A percentile compares a stretch with the other conserved stretches of the same genome.
Evolutionary conservation across 1,284 basidiomycete genomes (phyloP).

Genomic region (Paramarasmius palmivorus): DNA sequence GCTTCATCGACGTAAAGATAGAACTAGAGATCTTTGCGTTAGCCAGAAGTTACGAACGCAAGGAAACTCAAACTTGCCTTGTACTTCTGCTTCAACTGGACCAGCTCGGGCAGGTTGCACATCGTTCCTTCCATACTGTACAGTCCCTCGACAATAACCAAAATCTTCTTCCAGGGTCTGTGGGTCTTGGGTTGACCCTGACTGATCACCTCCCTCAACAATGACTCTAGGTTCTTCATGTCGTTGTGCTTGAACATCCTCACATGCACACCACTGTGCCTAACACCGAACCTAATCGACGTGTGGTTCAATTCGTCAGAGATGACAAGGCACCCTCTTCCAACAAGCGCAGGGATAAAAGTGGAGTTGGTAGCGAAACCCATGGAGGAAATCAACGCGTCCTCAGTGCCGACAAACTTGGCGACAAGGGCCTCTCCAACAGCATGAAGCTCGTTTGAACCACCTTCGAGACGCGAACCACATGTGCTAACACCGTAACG

Average conservation of each 20-base stretch:
- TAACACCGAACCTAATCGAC: conserved; percentile 91
- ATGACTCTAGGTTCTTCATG: conserved; percentile 79
- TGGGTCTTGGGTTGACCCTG: conserved; percentile 98
- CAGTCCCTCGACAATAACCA: conserved; percentile 93
- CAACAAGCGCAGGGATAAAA: conserved; percentile 88
- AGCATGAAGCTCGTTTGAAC: conserved; percentile 82
- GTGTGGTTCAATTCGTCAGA: conserved; percentile 98
- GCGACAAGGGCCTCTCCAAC: conserved; percentile 89
- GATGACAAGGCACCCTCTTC: conserved; percentile 93
- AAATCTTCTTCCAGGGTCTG: conserved; percentile 98
- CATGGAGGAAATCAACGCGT: conserved; percentile 91
- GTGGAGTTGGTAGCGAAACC: conserved; percentile 99
- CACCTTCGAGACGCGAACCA: conserved; percentile 82
- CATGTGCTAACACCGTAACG: conserved; percentile 82
- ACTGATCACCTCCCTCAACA: conserved; percentile 91
- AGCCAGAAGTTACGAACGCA: background rate
- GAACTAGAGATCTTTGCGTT: conserved; percentile 59
- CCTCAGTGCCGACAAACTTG: conserved; percentile 87
- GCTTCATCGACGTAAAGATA: conserved; percentile 97
- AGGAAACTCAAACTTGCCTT: conserved; percentile 59
- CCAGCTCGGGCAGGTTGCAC: conserved; percentile 80
- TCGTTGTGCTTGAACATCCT: conserved; percentile 98
- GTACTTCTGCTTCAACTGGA: conserved; percentile 93
- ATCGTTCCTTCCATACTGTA: conserved; percentile 99
- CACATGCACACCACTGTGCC: conserved; percentile 87